phyloP scores from a whole-genome alignment of 2,329 filamentous ascomycete species.

The Nigrograna mackinnonii region DNA sequence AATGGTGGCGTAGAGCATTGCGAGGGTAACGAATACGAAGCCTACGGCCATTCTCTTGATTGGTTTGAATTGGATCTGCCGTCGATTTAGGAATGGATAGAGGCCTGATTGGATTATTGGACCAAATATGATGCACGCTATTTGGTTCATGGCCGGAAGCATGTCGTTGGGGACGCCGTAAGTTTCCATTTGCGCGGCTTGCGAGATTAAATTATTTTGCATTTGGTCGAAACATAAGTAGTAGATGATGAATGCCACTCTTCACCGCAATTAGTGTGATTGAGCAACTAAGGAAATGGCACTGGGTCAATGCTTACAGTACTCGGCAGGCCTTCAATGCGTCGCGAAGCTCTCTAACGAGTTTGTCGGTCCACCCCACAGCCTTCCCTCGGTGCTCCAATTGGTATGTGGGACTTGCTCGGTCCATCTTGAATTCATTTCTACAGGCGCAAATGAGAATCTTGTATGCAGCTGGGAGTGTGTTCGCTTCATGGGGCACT shows the following conservation, averaged over 20 bases:
- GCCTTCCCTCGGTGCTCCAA: neutral
- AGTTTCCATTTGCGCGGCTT: conserved; percentile 39
- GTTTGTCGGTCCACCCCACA: conserved; percentile 18
- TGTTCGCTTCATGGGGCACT: conserved; percentile 14
- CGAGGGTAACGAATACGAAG: conserved; percentile 29
- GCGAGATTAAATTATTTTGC: conserved; percentile 43
- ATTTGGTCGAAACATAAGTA: conserved; percentile 44
- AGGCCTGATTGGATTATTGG: conserved; percentile 32
- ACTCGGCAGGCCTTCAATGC: conserved; percentile 23
- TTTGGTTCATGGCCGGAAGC: conserved; percentile 33
- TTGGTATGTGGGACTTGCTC: conserved; percentile 14
- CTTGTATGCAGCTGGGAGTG: conserved; percentile 11
- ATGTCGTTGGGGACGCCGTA: conserved; percentile 39
- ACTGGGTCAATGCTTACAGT: conserved; percentile 15
- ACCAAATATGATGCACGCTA: conserved; percentile 35
- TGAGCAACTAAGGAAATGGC: neutral
- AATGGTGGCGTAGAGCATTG: conserved; percentile 33
- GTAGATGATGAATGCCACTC: conserved; percentile 36
- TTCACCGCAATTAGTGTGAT: no score
- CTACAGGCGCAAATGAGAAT: conserved; percentile 6
- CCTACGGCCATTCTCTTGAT: conserved; percentile 34
- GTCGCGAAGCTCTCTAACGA: conserved; percentile 20
- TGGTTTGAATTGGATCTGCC: conserved; percentile 28
- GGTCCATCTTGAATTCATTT: conserved; percentile 16
- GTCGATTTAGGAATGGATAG: conserved; percentile 30